Evolutionary conservation across 192 early-diverging fungal species (phyloP), one percentile per base, ranked within the genome.

Genomic region (Coemansia sp.): DNA sequence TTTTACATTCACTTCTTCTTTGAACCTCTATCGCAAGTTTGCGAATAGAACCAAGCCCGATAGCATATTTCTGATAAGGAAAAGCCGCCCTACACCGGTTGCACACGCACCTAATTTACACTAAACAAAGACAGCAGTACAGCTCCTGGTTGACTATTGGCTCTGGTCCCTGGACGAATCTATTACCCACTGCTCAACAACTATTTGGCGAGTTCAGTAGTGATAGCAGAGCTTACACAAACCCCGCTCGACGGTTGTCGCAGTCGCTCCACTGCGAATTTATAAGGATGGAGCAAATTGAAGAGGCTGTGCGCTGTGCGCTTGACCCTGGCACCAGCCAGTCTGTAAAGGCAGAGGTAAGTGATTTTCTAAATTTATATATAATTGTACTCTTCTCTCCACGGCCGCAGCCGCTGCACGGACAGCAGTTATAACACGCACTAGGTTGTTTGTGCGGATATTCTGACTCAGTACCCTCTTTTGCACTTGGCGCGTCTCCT

Each of bases 281-380:
- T 60, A 18, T 7, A 9, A 31, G 42, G 69, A 89, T 89, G 88
- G 91, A 91, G 71, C 92, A 93, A 73, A 89, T 93, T 68, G 92
- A 91, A 82, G 85, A 93, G 78, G 92, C 92, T 20, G 92, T 93
- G 65, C 86, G 88, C 67, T 91, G 85, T 73, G 93, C 94, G 31
- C 83, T 93, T 33, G 91, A 92, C 82, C 93, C 93, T 18, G 73
- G 78, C 33, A 88, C 88, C 16, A 87, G 91, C 71, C 86, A 85
- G 27, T 84, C 80, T 41, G 65, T 94, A 63, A 91, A 92, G 79
- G 72, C 85, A 43, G 93, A 95, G 89, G 92, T 92, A 88, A 72
- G 84, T 38, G 2, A n/a, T 31, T 13, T 18, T 34, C 12, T 51
- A 49, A 49, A n/a, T 16, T 33, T 57, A 3, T 10, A 22, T 54